Percentiles rank a stretch among this genome's conserved stretches.
These are phyloP conservation scores for Fusarium camptoceras DNA, from an alignment of 2,329 filamentous ascomycete species.

Conservation along the genomic window DNA sequence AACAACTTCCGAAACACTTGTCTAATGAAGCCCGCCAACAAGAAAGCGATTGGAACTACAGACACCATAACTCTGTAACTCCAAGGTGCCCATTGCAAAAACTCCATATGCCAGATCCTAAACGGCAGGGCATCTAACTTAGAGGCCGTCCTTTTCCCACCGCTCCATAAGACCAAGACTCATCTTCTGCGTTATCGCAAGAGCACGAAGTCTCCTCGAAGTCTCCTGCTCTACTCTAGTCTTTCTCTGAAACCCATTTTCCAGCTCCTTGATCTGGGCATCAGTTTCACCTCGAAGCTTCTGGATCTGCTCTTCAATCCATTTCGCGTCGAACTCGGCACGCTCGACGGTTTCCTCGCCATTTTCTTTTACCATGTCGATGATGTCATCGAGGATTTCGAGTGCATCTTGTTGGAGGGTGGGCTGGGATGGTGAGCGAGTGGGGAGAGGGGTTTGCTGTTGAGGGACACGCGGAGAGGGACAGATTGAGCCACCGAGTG, in stretches of 20 bases:
- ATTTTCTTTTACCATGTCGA: fast-evolving
- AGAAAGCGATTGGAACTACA: too few species aligned
- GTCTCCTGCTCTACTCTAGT: fast-evolving
- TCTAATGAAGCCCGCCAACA: fast-evolving
- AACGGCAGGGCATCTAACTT: background rate
- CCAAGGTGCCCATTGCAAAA: background rate
- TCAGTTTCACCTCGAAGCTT: background rate
- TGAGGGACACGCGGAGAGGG: fast-evolving
- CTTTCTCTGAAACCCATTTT: background rate
- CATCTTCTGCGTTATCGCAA: background rate
- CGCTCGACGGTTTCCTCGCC: background rate
- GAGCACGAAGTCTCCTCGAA: background rate
- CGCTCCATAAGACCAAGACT: background rate
- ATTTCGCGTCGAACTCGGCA: background rate
- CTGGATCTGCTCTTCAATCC: background rate
- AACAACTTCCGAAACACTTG: too few species aligned
- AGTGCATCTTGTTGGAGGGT: fast-evolving
- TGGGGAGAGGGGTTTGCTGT: fast-evolving
- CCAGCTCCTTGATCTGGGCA: background rate
- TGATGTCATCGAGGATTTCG: background rate
- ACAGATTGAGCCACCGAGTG: background rate
- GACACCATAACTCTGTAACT: background rate
- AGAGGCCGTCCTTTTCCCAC: background rate
- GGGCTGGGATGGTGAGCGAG: background rate
- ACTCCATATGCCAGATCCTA: background rate